Base-by-base conservation (phyloP, 2,329 filamentous ascomycete genomes). In the Neoscytalidium dimidiatum region DNA sequence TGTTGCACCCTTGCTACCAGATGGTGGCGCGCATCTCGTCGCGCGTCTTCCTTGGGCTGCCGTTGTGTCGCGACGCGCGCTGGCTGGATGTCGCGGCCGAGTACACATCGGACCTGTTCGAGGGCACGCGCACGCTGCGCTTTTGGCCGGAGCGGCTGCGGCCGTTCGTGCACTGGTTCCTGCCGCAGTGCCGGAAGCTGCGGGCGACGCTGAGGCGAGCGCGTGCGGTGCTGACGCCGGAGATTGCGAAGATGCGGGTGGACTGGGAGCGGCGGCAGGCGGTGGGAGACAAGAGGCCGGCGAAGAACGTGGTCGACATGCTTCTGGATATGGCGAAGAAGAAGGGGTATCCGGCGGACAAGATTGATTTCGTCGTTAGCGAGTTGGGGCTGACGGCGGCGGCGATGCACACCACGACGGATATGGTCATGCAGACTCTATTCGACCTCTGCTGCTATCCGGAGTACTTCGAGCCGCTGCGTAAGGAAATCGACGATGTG, bases 151-250 rank as follows among this genome's bases (percentile, higher is more conserved):
- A 44, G n/a, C n/a, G 13, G 14, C 13, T 44, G 14, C 41, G 41
- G 41, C 2, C 41, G n/a, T n/a, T n/a, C 13, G 41, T n/a, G 14
- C 41, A 44, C n/a, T 44, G 41, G 41, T 17, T 19, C n/a, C n/a
- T 44, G 41, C 41, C 41, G n/a, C 14, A 44, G 9, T 44, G 41
- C 41, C 41, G 41, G 7, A 44, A 17, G n/a, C 41, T 44, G 14
- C 41, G 41, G 13, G n/a, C 14, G 41, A n/a, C 41, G 41, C 13
- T 44, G 41, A 14, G 41, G n/a, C 14, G n/a, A 7, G 41, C 41
- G 14, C 41, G 41, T n/a, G 14, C 7, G 3, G n/a, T 44, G n/a
- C n/a, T 44, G 13, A 58, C 69, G 2, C 75, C 77, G 0, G 73
- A 75, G 49, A 71, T 80, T 29, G 41, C 41, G 7, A 6, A 44